Conservation (phyloP, 1,284 basidiomycete genomes). For the Tilletia indica region DNA sequence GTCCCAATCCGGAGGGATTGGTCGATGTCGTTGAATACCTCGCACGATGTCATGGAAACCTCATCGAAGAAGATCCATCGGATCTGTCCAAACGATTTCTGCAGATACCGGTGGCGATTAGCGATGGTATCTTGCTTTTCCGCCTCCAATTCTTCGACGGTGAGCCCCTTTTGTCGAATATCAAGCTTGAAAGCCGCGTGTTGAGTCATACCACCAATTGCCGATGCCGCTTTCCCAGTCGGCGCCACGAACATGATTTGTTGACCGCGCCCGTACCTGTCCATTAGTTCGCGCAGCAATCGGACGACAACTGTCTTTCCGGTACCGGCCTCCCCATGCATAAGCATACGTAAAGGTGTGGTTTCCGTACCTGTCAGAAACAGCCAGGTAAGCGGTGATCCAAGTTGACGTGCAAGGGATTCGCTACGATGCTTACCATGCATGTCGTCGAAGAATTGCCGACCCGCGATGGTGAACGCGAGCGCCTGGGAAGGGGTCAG, state of each 20-base stretch:
- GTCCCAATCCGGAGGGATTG: background rate
- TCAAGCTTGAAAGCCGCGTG: background rate
- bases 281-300: background rate
- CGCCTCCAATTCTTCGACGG: background rate
- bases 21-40: background rate
- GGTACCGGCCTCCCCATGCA: background rate
- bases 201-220: background rate
- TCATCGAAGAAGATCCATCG: background rate
- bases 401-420: no score
- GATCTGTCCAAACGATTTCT: background rate
- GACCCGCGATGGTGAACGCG: background rate
- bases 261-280: background rate
- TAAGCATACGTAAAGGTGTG: background rate
- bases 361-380: background rate
- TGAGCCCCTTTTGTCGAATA: background rate
- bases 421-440: no score
- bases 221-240: background rate
- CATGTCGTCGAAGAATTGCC: background rate
- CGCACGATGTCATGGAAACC: background rate
- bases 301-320: no score
- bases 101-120: background rate
- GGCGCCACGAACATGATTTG: background rate
- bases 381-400: no score
- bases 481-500: background rate
- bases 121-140: background rate